Evolutionary conservation across 345 rosid species (phyloP).

Genomic region (Iberis pinnata): DNA sequence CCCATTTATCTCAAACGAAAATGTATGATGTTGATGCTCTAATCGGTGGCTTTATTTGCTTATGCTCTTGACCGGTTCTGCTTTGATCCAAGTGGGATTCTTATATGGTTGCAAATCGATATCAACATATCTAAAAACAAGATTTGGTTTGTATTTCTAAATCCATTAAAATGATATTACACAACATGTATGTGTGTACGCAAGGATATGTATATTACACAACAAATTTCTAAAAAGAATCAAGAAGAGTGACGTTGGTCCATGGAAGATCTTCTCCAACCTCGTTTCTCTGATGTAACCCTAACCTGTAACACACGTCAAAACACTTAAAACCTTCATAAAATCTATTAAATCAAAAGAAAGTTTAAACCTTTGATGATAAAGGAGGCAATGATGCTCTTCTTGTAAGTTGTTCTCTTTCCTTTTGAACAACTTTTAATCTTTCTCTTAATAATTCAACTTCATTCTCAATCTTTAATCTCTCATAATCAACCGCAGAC

Average conservation of each 20-base stretch:
- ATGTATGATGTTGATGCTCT: too few species aligned
- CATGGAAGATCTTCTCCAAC: slow-evolving; percentile 38
- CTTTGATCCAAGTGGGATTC: too few species aligned
- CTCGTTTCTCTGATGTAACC: slow-evolving; percentile 42
- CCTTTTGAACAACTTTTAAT: slow-evolving; percentile 48
- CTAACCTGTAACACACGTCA: slow-evolving; percentile 39
- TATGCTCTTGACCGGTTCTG: too few species aligned
- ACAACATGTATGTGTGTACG: too few species aligned
- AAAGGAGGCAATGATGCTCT: slow-evolving; percentile 50
- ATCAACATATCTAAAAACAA: too few species aligned
- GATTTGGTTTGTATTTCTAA: too few species aligned
- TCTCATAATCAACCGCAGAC: slow-evolving; percentile 70
- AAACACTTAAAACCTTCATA: background rate
- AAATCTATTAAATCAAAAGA: background rate
- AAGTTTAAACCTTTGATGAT: slow-evolving; percentile 56
- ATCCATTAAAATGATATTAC: too few species aligned
- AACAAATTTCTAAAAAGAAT: slow-evolving; percentile 1
- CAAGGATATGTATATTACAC: too few species aligned
- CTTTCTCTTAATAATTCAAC: slow-evolving; percentile 61
- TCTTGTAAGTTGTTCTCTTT: slow-evolving; percentile 51
- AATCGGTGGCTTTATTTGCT: too few species aligned
- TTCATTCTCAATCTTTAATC: slow-evolving; percentile 64
- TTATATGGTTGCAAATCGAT: too few species aligned
- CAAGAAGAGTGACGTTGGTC: slow-evolving; percentile 30
- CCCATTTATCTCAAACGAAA: too few species aligned